These are phyloP conservation scores for Fusarium sp. DNA, from an alignment of 2,329 filamentous ascomycete genomes.

Conservation along the genomic window DNA sequence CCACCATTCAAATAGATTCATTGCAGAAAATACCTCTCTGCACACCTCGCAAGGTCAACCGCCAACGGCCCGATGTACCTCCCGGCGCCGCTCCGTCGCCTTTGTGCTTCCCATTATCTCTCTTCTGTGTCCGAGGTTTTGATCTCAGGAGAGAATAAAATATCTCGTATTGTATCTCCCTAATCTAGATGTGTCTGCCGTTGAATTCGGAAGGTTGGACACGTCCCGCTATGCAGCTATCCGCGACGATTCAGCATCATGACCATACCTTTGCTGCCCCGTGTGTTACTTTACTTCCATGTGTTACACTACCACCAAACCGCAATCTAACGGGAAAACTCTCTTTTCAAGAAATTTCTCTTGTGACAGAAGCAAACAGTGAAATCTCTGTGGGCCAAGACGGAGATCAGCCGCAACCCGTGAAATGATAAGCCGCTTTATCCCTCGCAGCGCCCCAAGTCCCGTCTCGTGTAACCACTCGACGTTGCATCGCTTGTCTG, in stretches of 20 bases:
- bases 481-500: slow-evolving; percentile 10
- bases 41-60: background rate
- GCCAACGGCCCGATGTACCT: background rate
- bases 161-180: background rate
- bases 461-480: slow-evolving; percentile 28
- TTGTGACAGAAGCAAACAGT: background rate
- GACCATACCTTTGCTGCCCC: background rate
- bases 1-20: background rate
- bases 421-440: slow-evolving; percentile 19
- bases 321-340: background rate
- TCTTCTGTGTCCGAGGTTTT: background rate
- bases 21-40: background rate
- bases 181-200: background rate
- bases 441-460: slow-evolving; percentile 35
- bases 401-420: slow-evolving; percentile 13
- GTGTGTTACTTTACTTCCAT: background rate
- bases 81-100: background rate
- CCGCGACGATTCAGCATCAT: slow-evolving; percentile 9
- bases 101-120: slow-evolving; percentile 3
- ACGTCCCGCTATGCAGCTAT: background rate
- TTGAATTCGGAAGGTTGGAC: slow-evolving; percentile 6
- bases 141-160: background rate
- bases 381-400: slow-evolving; percentile 1
- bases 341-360: background rate
- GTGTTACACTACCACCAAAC: background rate